Evolutionary conservation across 176 grass and related monocot species (phyloP).

Genomic region (Otatea glauca): DNA sequence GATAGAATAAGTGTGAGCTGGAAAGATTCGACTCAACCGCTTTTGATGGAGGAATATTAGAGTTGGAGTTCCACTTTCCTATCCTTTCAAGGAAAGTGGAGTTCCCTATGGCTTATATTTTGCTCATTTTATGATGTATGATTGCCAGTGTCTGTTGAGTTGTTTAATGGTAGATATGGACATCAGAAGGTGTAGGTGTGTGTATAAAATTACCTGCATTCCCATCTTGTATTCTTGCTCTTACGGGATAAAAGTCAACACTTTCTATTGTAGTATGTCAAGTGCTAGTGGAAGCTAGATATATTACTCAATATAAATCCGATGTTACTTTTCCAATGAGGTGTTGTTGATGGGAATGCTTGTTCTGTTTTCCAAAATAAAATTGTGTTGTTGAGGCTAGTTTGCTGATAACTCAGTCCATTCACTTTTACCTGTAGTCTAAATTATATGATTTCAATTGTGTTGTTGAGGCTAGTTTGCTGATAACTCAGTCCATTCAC

Average conservation of each 20-base stretch:
- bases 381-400: neutral
- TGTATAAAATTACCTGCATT: slow-evolving; percentile 31
- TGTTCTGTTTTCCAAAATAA: neutral
- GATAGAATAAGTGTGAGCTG: slow-evolving; percentile 43
- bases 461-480: neutral
- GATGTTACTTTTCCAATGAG: slow-evolving; percentile 15
- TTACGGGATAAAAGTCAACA: slow-evolving; percentile 18
- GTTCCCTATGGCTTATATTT: slow-evolving; percentile 14
- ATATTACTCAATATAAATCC: slow-evolving; percentile 29
- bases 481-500: slow-evolving; percentile 16
- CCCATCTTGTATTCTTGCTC: neutral
- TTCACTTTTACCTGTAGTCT: slow-evolving; percentile 23
- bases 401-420: slow-evolving; percentile 6
- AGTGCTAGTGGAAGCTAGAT: slow-evolving; percentile 29
- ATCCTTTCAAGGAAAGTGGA: slow-evolving; percentile 49
- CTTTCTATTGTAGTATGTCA: slow-evolving; percentile 20
- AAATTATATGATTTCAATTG: slow-evolving; percentile 35
- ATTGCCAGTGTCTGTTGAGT: slow-evolving; percentile 20
- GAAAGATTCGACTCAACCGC: slow-evolving; percentile 46
- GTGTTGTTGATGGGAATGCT: slow-evolving; percentile 4
- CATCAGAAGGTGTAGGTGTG: slow-evolving; percentile 31
- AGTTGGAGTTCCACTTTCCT: slow-evolving; percentile 40
- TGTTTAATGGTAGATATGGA: slow-evolving; percentile 30
- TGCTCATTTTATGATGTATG: slow-evolving; percentile 25
- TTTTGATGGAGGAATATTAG: slow-evolving; percentile 46